Percentiles rank a stretch among this genome's conserved stretches.
phyloP scores from a whole-genome alignment of 2,329 filamentous ascomycete genomes.

The Colletotrichum australisinense region DNA sequence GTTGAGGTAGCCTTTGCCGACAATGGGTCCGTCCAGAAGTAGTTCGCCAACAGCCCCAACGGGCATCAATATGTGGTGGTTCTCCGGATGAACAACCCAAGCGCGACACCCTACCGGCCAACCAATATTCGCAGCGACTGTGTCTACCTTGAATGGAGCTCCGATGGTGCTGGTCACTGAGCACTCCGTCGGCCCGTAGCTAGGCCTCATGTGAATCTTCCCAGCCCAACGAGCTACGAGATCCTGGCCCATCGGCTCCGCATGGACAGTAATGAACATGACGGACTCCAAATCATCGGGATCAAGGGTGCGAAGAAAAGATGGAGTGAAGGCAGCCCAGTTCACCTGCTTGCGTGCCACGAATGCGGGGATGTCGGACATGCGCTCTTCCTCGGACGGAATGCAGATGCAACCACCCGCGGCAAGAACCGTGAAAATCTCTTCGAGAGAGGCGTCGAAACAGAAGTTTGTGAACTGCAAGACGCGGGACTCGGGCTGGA shows the following conservation, averaged over 20 bases:
- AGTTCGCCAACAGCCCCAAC: constrained; percentile 29
- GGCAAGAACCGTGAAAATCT: constrained; percentile 63
- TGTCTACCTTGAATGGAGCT: constrained; percentile 34
- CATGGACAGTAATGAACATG: constrained; percentile 47
- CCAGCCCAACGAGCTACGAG: constrained; percentile 39
- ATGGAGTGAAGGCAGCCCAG: constrained; percentile 67
- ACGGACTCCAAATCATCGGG: constrained; percentile 49
- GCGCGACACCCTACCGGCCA: constrained; percentile 41
- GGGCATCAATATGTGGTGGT: constrained; percentile 29
- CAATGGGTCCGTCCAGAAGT: constrained; percentile 17
- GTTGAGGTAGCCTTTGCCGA: constrained; percentile 24
- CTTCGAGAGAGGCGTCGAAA: constrained; percentile 63
- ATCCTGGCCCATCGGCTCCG: constrained; percentile 40
- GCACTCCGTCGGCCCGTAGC: constrained; percentile 44
- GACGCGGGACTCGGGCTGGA: background rate
- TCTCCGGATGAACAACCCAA: constrained; percentile 41
- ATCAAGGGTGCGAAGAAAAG: constrained; percentile 61
- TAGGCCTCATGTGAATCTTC: constrained; percentile 37
- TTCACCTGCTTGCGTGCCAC: constrained; percentile 63
- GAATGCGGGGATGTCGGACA: constrained; percentile 59
- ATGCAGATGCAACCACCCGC: constrained; percentile 55
- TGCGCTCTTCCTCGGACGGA: constrained; percentile 51
- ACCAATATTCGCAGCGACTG: constrained; percentile 28
- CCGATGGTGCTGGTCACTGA: constrained; percentile 44
- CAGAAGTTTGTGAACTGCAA: constrained; percentile 63